Conservation (phyloP, 257 asterid genomes). For the Ballota nigra region DNA sequence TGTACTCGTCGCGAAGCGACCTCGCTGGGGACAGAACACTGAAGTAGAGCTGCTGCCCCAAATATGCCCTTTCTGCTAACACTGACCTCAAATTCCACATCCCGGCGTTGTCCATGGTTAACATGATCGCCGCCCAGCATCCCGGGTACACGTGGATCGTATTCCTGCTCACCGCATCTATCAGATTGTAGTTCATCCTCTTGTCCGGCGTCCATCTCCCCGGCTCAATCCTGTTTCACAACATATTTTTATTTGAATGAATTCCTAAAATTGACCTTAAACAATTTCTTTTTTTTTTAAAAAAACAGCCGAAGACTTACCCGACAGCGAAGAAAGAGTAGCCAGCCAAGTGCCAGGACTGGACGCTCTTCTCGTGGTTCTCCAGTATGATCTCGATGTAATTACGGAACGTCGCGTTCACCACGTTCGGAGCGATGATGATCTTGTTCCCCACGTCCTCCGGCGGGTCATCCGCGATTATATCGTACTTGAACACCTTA, state of each 20-base stretch:
- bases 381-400: slow-evolving; percentile 52
- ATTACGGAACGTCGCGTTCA: slow-evolving; percentile 41
- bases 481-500: slow-evolving; percentile 49
- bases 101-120: slow-evolving; percentile 60
- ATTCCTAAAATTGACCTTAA: no score
- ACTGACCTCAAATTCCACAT: slow-evolving; percentile 56
- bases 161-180: slow-evolving; percentile 52
- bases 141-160: slow-evolving; percentile 60
- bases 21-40: slow-evolving; percentile 49
- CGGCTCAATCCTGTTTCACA: slow-evolving; percentile 45
- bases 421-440: slow-evolving; percentile 36
- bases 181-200: slow-evolving; percentile 47
- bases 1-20: slow-evolving; percentile 54
- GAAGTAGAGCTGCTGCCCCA: slow-evolving; percentile 59
- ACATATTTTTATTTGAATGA: no score
- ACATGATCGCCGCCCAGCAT: slow-evolving; percentile 53
- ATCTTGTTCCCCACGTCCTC: slow-evolving; percentile 22
- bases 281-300: no score
- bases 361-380: slow-evolving; percentile 54
- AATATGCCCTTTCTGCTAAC: slow-evolving; percentile 37
- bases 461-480: slow-evolving; percentile 38
- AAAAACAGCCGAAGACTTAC: slow-evolving; percentile 31
- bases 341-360: slow-evolving; percentile 62
- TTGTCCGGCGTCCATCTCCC: slow-evolving; percentile 47
- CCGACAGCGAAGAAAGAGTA: slow-evolving; percentile 64